Percentiles rank a stretch among this genome's conserved stretches.
These are phyloP conservation scores for Fragilariopsis cylindrus DNA, from an alignment of 108 stramenopile genomes.

Conservation along the genomic window DNA sequence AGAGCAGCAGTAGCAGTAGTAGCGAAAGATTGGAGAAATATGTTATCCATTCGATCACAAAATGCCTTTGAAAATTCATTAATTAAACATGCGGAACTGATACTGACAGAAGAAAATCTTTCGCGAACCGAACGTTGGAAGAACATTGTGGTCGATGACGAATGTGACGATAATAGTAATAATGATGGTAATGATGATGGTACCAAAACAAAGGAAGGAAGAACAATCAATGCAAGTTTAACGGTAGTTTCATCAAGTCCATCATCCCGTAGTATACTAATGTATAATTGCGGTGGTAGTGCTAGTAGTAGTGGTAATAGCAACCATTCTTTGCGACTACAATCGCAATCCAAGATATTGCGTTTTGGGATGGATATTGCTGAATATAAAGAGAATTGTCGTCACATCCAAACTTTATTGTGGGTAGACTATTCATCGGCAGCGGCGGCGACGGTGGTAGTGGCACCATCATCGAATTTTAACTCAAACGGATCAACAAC, in stretches of 20 bases:
- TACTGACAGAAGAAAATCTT: constrained; percentile 40
- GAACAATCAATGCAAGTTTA: background rate
- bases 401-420: constrained; percentile 39
- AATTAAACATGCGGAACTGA: constrained; percentile 45
- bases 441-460: background rate
- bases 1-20: background rate
- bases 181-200: background rate
- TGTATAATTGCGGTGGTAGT: background rate
- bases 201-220: background rate
- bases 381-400: constrained; percentile 45
- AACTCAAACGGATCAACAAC: background rate
- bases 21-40: constrained; percentile 41
- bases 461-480: background rate
- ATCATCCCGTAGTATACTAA: no score
- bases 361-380: constrained; percentile 42
- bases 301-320: no score
- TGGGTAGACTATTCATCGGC: constrained; percentile 1
- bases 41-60: constrained; percentile 32
- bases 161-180: background rate
- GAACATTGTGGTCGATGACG: constrained; percentile 18
- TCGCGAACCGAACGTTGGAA: constrained; percentile 40
- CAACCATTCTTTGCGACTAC: no score
- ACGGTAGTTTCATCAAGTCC: background rate
- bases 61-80: constrained; percentile 48
- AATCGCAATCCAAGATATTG: constrained; percentile 17